Percentiles rank a stretch among this genome's conserved stretches.
phyloP scores from a whole-genome alignment of 2,329 filamentous ascomycete species.

The Anthostomella pinea region DNA sequence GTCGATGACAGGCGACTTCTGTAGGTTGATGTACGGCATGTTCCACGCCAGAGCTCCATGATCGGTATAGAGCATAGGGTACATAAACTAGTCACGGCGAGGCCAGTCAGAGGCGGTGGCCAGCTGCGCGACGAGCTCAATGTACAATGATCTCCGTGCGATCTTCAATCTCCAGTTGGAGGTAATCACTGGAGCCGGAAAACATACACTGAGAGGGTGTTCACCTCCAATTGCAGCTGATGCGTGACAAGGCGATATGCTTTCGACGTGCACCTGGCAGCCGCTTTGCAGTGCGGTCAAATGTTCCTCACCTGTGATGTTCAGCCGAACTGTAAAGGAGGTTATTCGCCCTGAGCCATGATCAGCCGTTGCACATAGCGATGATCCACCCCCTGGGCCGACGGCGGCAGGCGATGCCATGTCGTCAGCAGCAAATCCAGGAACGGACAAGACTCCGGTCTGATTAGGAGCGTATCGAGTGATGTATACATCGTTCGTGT shows the following conservation, averaged over 20 bases:
- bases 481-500: slow-evolving; percentile 18
- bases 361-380: slow-evolving; percentile 2
- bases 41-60: slow-evolving; percentile 8
- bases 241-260: slow-evolving; percentile 36
- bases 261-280: slow-evolving; percentile 1
- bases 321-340: slow-evolving; percentile 4
- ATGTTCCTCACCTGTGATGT: slow-evolving; percentile 2
- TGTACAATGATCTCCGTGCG: slow-evolving; percentile 41
- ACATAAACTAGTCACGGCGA: slow-evolving; percentile 8
- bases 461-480: slow-evolving; percentile 12
- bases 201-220: slow-evolving; percentile 34
- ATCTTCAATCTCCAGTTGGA: slow-evolving; percentile 35
- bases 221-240: slow-evolving; percentile 36
- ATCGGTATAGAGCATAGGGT: slow-evolving; percentile 6
- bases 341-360: slow-evolving; percentile 5
- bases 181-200: slow-evolving; percentile 37
- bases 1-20: slow-evolving; percentile 8
- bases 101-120: slow-evolving; percentile 19
- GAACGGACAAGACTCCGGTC: slow-evolving; percentile 3
- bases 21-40: slow-evolving; percentile 14
- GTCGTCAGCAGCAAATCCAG: slow-evolving; percentile 6
- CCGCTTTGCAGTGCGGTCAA: slow-evolving; percentile 1
- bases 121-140: slow-evolving; percentile 39
- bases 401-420: neutral
- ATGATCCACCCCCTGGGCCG: neutral